Evolutionary conservation across 2,329 filamentous ascomycete genomes (phyloP).

Genomic region (Colletotrichum brevisporum): DNA sequence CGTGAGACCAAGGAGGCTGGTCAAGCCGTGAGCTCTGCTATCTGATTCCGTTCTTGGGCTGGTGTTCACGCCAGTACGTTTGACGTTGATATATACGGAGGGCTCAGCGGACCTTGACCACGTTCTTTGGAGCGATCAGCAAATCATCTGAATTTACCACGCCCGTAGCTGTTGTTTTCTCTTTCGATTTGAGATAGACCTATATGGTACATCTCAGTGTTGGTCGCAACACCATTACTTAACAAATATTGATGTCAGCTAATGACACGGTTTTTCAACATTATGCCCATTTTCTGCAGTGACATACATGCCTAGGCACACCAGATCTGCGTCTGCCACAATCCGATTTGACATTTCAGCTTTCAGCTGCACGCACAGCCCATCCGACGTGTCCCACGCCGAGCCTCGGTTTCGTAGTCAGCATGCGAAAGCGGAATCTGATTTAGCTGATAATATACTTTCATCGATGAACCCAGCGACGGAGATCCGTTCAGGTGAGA

Average conservation of each 20-base stretch:
- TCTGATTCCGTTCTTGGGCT: constrained; percentile 36
- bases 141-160: constrained; percentile 20
- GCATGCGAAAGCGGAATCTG: constrained; percentile 21
- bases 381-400: constrained; percentile 15
- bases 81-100: constrained; percentile 36
- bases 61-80: constrained; percentile 5
- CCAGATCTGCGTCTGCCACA: too few relatives aligned
- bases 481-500: constrained; percentile 12
- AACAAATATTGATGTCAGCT: constrained; percentile 31
- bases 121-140: constrained; percentile 50
- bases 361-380: too few relatives aligned
- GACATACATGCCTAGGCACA: constrained; percentile 9
- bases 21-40: constrained; percentile 48
- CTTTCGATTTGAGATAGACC: constrained; percentile 33
- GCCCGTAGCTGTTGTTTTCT: constrained; percentile 36
- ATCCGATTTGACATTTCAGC: too few relatives aligned
- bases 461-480: constrained; percentile 13
- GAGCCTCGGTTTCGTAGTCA: constrained; percentile 7
- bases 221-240: constrained; percentile 38
- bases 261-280: constrained; percentile 19
- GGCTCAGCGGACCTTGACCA: constrained; percentile 42
- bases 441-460: constrained; percentile 1
- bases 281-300: background rate
- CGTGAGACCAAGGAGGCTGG: constrained; percentile 59
- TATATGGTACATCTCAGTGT: constrained; percentile 33